A percentile compares a stretch with the other conserved stretches of the same genome.
Evolutionary conservation across 148 eudicot genomes (phyloP).

Genomic region (Heliamphora exappendiculata): DNA sequence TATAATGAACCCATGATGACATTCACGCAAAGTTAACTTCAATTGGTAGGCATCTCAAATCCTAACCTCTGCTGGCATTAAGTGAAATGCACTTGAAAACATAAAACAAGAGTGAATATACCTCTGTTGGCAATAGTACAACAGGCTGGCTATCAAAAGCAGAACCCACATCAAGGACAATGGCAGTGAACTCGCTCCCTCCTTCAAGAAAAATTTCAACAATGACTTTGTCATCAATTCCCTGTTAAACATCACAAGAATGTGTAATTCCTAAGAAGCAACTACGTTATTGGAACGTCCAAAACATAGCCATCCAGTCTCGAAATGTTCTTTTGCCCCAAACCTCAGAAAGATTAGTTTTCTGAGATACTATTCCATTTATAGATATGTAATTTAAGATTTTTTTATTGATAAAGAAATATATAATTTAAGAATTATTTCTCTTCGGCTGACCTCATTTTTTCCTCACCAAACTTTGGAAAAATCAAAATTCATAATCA

Average conservation of each 20-base stretch:
- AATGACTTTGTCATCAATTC: slow-evolving; percentile 69
- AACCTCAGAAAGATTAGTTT: background rate
- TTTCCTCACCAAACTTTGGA: background rate
- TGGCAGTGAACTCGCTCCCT: slow-evolving; percentile 84
- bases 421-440: background rate
- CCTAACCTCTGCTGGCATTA: background rate
- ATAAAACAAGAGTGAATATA: background rate
- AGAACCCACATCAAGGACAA: slow-evolving; percentile 77
- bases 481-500: background rate
- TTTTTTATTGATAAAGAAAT: no score
- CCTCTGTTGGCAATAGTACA: slow-evolving; percentile 71
- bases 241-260: slow-evolving; percentile 36
- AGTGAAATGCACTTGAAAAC: background rate
- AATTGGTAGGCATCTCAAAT: background rate
- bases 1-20: no score
- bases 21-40: no score
- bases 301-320: background rate
- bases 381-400: background rate
- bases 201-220: slow-evolving; percentile 83
- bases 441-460: background rate
- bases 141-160: slow-evolving; percentile 55
- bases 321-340: background rate
- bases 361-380: background rate
- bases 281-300: background rate
- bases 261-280: background rate